A percentile compares a stretch with the other conserved stretches of the same genome.
Evolutionary conservation across 495 filamentous ascomycete genomes (phyloP).

Genomic region (Xylaria bambusicola): DNA sequence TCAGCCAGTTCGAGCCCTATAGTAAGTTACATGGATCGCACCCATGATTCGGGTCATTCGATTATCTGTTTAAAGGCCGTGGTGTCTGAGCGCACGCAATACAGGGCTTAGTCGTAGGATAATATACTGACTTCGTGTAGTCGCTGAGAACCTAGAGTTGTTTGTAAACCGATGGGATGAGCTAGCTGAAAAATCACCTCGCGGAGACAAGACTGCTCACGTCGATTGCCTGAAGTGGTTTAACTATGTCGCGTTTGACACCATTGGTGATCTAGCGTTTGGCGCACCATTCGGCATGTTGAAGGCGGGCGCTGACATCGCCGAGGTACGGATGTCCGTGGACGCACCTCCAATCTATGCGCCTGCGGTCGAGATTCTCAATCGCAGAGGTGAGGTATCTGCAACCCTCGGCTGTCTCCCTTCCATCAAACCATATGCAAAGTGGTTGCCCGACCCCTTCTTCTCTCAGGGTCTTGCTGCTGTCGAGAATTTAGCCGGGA

Average conservation of each 20-base stretch:
- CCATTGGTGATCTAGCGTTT: conserved; percentile 76
- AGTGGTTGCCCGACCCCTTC: conserved; percentile 68
- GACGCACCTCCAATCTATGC: conserved; percentile 56
- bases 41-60: neutral
- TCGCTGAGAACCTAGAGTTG: conserved; percentile 73
- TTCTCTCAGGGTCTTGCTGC: conserved; percentile 63
- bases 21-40: conserved; percentile 30
- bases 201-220: conserved; percentile 44
- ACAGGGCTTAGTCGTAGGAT: neutral
- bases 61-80: no score
- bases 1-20: conserved; percentile 87
- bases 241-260: conserved; percentile 92
- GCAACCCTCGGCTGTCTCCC: conserved; percentile 65
- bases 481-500: conserved; percentile 68
- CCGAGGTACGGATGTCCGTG: conserved; percentile 55
- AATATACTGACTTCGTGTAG: conserved; percentile 3
- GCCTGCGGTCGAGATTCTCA: conserved; percentile 70
- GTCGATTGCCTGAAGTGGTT: conserved; percentile 88
- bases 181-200: conserved; percentile 38
- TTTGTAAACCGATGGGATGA: conserved; percentile 75
- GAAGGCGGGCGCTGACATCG: conserved; percentile 59
- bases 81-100: no score
- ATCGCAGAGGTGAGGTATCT: conserved; percentile 68
- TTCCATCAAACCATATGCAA: conserved; percentile 62
- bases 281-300: conserved; percentile 64